phyloP scores from a whole-genome alignment of 1,284 basidiomycete species.

The Trametes hirsuta region DNA sequence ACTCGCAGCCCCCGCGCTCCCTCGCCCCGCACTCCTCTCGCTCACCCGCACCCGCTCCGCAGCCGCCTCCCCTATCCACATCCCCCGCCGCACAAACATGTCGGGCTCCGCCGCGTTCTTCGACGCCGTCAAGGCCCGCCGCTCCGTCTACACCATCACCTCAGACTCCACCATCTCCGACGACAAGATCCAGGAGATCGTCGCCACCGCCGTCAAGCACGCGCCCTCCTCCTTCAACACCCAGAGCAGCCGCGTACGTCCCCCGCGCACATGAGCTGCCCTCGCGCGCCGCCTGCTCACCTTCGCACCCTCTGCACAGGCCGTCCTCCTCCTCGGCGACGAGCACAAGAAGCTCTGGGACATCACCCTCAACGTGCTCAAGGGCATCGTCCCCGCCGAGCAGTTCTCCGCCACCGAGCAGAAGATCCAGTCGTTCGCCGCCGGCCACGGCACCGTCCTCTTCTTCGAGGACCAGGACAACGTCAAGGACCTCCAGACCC shows the following conservation, averaged over 20 bases:
- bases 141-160: constrained; percentile 28
- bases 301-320: constrained; percentile 2
- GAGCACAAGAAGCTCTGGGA: constrained; percentile 34
- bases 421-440: constrained; percentile 28
- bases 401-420: constrained; percentile 27
- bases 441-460: constrained; percentile 31
- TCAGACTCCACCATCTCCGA: constrained; percentile 29
- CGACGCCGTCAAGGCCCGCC: constrained; percentile 29
- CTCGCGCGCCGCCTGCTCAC: neutral
- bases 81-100: constrained; percentile 21
- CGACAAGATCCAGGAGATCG: constrained; percentile 30
- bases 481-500: constrained; percentile 27
- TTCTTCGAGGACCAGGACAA: constrained; percentile 31
- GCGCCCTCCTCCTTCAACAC: constrained; percentile 31
- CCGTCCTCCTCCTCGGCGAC: constrained; percentile 27
- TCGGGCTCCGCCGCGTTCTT: constrained; percentile 27
- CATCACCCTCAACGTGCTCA: constrained; percentile 28
- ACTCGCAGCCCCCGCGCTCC: neutral
- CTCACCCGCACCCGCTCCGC: neutral
- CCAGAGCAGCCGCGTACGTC: constrained; percentile 29
- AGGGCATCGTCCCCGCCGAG: constrained; percentile 27
- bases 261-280: too few species aligned
- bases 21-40: constrained; percentile 3
- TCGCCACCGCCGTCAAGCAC: constrained; percentile 28
- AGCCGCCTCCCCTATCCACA: neutral